phyloP scores from a whole-genome alignment of 768 basidiomycete species.

The Gloeopeniophorella convolvens region DNA sequence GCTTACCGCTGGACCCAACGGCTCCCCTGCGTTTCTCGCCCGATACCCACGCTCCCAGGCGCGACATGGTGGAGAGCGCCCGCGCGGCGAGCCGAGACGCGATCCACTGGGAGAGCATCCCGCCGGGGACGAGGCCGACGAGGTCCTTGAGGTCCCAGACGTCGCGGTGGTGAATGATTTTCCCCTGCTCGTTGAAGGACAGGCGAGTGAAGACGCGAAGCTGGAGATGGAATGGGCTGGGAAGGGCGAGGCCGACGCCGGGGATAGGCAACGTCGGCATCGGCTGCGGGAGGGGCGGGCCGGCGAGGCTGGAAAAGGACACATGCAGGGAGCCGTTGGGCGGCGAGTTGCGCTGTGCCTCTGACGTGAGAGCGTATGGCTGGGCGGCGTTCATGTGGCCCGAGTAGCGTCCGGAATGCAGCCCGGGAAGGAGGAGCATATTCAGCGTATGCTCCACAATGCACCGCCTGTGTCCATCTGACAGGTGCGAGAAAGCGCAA shows the following conservation, averaged over 20 bases:
- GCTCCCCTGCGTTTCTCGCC: constrained; percentile 7
- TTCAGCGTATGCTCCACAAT: constrained; percentile 79
- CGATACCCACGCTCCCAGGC: constrained; percentile 11
- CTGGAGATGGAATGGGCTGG: constrained; percentile 69
- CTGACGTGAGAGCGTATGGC: constrained; percentile 15
- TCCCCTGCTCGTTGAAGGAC: constrained; percentile 77
- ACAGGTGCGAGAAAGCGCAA: background rate
- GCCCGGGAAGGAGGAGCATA: constrained; percentile 65
- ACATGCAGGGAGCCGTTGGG: constrained; percentile 21
- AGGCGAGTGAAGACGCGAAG: constrained; percentile 68
- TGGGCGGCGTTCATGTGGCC: constrained; percentile 26
- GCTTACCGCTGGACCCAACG: constrained; percentile 8
- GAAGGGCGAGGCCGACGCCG: constrained; percentile 58
- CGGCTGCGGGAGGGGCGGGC: constrained; percentile 24
- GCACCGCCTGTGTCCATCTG: constrained; percentile 68
- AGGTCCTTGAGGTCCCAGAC: constrained; percentile 79
- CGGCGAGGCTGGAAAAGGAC: constrained; percentile 19
- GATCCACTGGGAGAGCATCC: constrained; percentile 63
- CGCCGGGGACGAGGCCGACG: constrained; percentile 64
- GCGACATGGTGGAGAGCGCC: constrained; percentile 20
- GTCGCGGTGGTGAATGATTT: constrained; percentile 73
- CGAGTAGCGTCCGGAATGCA: constrained; percentile 36
- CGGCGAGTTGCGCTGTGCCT: constrained; percentile 14
- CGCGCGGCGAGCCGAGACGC: constrained; percentile 54
- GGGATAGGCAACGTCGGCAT: constrained; percentile 49